Evolutionary conservation across 225 moss, liverwort and hornwort species (phyloP), one percentile per base, ranked within the genome.

Genomic region (Sphagnum tenellum): DNA sequence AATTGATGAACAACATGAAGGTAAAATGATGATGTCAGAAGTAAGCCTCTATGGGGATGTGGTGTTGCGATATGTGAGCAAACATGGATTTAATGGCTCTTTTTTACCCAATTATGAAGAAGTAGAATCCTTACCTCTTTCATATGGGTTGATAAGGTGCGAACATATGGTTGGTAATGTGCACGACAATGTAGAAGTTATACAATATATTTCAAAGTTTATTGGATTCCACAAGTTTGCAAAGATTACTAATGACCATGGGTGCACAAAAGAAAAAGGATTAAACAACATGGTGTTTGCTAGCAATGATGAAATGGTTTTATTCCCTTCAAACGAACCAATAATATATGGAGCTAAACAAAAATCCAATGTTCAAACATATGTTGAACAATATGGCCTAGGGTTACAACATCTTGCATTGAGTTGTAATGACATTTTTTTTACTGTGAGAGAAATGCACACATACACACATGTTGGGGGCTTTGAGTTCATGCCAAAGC

Each of bases 401-500:
- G 93, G 98, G 12, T 12, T 93, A 48, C 89, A 98, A 73, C 98
- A 89, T 71, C 69, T 98, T 47, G 98, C 90, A 52, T 69, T 98
- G 3, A 77, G 77, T n/a, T 98, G 93, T 64, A 82, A 91, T 61
- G 86, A 98, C 55, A 85, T 98, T n/a, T 86, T 98, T 69, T 66
- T 82, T 5, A 98, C 98, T 48, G 55, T 98, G 69, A 84, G 76
- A 67, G 93, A 98, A 72, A 91, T 98, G 86, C 82, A 74, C 58
- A 86, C 79, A 62, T 83, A 90, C 47, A 73, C 85, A 55, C 77
- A 86, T 2, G 74, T 86, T 58, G 93, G 98, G 64, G 98, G 98
- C 12, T 93, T 98, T 64, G 93, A 93, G 49, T 93, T 98, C 71
- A 82, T 90, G 89, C 89, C 93, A 3, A 84, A 72, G 72, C 98